Evolutionary conservation across 371 early-diverging fungal species (phyloP).

Genomic region (Haplosporangium sp.): DNA sequence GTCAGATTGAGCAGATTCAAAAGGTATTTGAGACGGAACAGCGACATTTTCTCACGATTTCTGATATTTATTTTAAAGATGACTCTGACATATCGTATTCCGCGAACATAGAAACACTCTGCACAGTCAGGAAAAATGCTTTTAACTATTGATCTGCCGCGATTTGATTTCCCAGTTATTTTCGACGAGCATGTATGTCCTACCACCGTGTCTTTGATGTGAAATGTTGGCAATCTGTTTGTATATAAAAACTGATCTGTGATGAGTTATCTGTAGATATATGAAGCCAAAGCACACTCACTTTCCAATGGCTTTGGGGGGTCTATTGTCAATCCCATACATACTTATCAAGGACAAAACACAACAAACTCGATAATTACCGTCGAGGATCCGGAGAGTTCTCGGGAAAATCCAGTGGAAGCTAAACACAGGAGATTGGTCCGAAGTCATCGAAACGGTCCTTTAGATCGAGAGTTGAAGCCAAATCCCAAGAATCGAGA

Average conservation of each 20-base stretch:
- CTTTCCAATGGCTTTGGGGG: conserved; percentile 14
- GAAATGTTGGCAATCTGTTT: no score
- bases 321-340: conserved; percentile 16
- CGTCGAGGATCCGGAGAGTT: conserved; percentile 78
- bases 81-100: neutral
- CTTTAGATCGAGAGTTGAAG: conserved; percentile 92
- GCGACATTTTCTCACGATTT: neutral
- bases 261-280: conserved; percentile 13
- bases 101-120: conserved; percentile 61
- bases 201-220: neutral
- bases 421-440: conserved; percentile 95
- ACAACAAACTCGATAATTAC: conserved; percentile 54
- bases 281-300: conserved; percentile 19
- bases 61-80: neutral
- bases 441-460: conserved; percentile 91
- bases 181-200: conserved; percentile 81
- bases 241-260: neutral
- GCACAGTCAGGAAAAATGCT: conserved; percentile 69
- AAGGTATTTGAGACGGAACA: conserved; percentile 60
- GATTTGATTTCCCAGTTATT: conserved; percentile 94
- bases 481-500: conserved; percentile 95
- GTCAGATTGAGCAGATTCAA: conserved; percentile 84
- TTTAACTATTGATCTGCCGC: conserved; percentile 90
- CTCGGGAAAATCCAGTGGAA: conserved; percentile 92
- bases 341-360: conserved; percentile 27